phyloP scores from a whole-genome alignment of 257 asterid genomes.

The Solanum infundibuliforme region DNA sequence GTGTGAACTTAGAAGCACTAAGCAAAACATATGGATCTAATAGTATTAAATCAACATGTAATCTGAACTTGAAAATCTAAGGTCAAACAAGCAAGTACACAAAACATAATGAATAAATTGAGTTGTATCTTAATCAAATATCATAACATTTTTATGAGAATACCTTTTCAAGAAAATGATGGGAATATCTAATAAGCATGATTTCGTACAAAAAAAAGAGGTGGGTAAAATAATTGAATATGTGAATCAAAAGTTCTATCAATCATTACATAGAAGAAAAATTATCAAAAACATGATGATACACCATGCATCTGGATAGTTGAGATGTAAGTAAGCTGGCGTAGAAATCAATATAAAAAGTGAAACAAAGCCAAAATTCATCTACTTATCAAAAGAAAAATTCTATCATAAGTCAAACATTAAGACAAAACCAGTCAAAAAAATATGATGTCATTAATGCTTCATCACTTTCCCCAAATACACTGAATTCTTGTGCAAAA shows the following conservation, averaged over 20 bases:
- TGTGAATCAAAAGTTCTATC: background rate
- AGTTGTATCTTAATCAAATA: too few relatives aligned
- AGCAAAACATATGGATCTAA: background rate
- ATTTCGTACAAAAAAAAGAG: background rate
- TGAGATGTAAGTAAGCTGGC: background rate
- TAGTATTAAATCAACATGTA: background rate
- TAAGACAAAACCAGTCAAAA: too few relatives aligned
- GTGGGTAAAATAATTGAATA: background rate
- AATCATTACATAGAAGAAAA: background rate
- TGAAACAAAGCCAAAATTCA: background rate
- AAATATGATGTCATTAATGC: background rate
- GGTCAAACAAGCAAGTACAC: too few relatives aligned
- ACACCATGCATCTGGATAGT: background rate
- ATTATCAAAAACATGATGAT: background rate
- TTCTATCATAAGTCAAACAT: background rate
- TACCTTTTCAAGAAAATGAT: background rate
- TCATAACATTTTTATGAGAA: background rate
- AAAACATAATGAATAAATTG: too few relatives aligned
- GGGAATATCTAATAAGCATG: background rate
- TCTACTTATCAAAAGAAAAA: background rate
- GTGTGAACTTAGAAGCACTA: background rate
- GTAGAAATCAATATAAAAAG: background rate
- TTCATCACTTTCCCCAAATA: background rate
- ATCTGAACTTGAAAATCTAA: background rate
- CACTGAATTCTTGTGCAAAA: background rate